Conservation (phyloP, 139 green algal genomes). For the Astrephomene gubernaculifera region DNA sequence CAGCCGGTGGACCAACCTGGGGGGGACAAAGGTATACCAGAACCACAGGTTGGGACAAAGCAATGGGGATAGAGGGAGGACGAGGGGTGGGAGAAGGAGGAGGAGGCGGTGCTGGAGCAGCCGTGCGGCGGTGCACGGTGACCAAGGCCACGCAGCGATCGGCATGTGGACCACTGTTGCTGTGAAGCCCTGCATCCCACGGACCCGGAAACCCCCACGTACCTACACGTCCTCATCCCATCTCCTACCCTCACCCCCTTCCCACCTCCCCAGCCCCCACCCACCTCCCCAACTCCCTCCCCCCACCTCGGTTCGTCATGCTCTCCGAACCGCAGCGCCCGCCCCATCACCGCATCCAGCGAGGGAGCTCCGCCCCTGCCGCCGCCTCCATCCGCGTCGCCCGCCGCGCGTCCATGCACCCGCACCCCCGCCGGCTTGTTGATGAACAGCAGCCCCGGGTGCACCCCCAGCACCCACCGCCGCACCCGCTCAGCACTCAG, state of each 20-base stretch:
- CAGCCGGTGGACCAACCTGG: constrained; percentile 76
- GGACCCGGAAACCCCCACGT: no score
- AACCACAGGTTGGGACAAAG: no score
- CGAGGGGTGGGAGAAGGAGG: no score
- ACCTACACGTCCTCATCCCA: background rate
- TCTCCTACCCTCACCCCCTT: background rate
- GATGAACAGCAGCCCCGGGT: constrained; percentile 63
- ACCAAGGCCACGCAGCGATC: no score
- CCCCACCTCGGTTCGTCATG: constrained; percentile 45
- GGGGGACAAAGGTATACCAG: no score
- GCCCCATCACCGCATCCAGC: constrained; percentile 51
- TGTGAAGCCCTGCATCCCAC: no score
- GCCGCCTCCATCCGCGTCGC: background rate
- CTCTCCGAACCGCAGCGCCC: constrained; percentile 36
- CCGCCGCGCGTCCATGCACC: constrained; percentile 58
- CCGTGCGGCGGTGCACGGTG: no score
- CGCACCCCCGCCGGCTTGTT: constrained; percentile 78
- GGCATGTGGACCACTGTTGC: no score
- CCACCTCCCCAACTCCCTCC: no score
- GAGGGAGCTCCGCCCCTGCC: background rate
- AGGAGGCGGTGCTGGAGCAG: no score
- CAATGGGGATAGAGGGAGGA: no score
- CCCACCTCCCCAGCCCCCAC: no score
- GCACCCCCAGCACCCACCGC: constrained; percentile 28
- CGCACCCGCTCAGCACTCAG: constrained; percentile 20